Percentiles rank a stretch among this genome's conserved stretches.
Evolutionary conservation across 495 filamentous ascomycete species (phyloP).

Genomic region (Apodospora peruviana): DNA sequence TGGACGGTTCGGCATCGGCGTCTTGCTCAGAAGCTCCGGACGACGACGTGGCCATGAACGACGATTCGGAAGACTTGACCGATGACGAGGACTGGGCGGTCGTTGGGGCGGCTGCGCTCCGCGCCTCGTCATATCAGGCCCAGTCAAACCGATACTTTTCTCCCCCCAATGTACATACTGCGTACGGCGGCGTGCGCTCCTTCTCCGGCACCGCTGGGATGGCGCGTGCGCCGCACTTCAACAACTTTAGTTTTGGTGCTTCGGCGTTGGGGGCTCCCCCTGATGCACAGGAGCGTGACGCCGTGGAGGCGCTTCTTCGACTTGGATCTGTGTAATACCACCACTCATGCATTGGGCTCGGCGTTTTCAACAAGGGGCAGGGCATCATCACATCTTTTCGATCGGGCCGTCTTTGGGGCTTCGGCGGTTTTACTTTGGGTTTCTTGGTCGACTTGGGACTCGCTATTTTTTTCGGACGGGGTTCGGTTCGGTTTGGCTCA

Average conservation of each 20-base stretch:
- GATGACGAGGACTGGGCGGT: slow-evolving; percentile 97
- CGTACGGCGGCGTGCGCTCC: slow-evolving; percentile 38
- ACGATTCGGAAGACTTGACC: slow-evolving; percentile 76
- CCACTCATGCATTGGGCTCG: slow-evolving; percentile 38
- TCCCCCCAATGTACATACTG: slow-evolving; percentile 42
- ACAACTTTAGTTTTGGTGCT: slow-evolving; percentile 42
- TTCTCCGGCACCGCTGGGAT: slow-evolving; percentile 40
- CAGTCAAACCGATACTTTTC: slow-evolving; percentile 27
- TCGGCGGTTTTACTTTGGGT: neutral
- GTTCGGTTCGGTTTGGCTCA: neutral
- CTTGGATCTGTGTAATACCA: slow-evolving; percentile 78
- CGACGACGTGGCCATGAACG: slow-evolving; percentile 57
- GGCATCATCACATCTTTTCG: neutral
- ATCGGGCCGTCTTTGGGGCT: neutral
- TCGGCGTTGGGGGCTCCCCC: slow-evolving; percentile 45
- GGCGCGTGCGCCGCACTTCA: slow-evolving; percentile 41
- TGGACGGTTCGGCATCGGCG: slow-evolving; percentile 66
- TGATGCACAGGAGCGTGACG: slow-evolving; percentile 72
- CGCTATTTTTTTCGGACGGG: neutral
- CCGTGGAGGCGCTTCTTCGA: slow-evolving; percentile 75
- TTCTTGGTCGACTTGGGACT: neutral
- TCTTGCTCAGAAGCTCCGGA: slow-evolving; percentile 74
- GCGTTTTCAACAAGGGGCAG: slow-evolving; percentile 35
- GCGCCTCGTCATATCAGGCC: slow-evolving; percentile 59
- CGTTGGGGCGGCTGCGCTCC: slow-evolving; percentile 79